Conservation (phyloP, 306 rosid genomes). For the Lathyrus tuberosus region DNA sequence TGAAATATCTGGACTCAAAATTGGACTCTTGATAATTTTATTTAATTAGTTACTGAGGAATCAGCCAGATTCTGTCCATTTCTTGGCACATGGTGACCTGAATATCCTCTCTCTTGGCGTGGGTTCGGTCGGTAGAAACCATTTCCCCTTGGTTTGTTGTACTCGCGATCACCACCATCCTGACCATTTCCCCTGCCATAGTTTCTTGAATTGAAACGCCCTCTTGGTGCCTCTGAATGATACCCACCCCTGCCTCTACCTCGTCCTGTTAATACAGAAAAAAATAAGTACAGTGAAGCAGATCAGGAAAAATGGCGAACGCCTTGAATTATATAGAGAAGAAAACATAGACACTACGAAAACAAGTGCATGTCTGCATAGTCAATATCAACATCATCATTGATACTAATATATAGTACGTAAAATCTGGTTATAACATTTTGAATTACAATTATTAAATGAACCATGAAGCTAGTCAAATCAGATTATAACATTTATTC, state of each 20-base stretch:
- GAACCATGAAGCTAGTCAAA: constrained; percentile 1
- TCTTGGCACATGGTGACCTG: constrained; percentile 60
- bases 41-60: constrained; percentile 43
- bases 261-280: constrained; percentile 63
- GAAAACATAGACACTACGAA: background rate
- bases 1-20: constrained; percentile 60
- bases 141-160: constrained; percentile 66
- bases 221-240: constrained; percentile 70
- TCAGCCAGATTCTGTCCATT: constrained; percentile 59
- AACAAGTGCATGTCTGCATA: constrained; percentile 1
- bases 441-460: background rate
- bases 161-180: constrained; percentile 68
- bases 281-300: constrained; percentile 9
- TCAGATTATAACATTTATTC: no score
- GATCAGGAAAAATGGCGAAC: background rate
- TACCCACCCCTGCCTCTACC: constrained; percentile 88
- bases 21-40: constrained; percentile 37
- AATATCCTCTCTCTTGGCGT: constrained; percentile 63
- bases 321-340: background rate
- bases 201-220: constrained; percentile 63
- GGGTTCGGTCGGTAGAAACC: constrained; percentile 73
- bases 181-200: constrained; percentile 61
- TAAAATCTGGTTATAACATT: no score
- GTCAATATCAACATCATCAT: constrained; percentile 4
- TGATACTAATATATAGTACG: background rate